Base-by-base conservation (phyloP, 371 early-diverging fungal genomes). In the Syncephalastrum monosporum region DNA sequence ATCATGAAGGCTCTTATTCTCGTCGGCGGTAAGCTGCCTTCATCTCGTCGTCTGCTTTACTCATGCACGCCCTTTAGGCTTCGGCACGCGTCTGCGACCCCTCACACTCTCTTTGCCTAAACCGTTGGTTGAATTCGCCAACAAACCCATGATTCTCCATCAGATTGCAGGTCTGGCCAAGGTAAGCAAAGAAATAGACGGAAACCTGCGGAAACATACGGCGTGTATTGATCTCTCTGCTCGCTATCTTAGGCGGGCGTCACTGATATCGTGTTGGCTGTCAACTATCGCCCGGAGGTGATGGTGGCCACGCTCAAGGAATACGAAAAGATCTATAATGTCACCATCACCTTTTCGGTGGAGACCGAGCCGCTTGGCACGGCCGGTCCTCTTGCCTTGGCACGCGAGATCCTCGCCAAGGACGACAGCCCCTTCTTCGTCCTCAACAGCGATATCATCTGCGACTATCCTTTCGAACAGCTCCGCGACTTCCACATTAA, bases 131-230 rank as follows among this genome's bases (percentile, higher is more conserved):
- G 96, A 96, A 70, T 99, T 99, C 81, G 95, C 92, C 53, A 99
- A 99, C 87, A 91, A 89, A 75, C 99, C 99, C 43, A 99, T 99
- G 92, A 94, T 99, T 63, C 83, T 96, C 56, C 99, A 99, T 78
- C 99, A 99, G 79, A 99, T 99, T 64, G 96, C 97, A 71, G 96
- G 93, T 16, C 81, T 99, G 10, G 96, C 89, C 60, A 87, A 94
- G 88, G 96, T 94, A 77, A 54, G n/a, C 3, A 6, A 21, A 13
- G 21, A 21, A 21, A 0, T 1, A 21, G 21, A 2, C 21, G 2
- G 0, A 21, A 21, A 0, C 21, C 21, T 21, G 21, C 50, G 24
- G 3, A 38, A 61, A n/a, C 4, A 14, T 16, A 14, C 7, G 3
- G 4, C 27, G 0, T 15, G 6, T 17, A 21, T 51, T 15, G 38